These are phyloP conservation scores for Chrysochromulina parva DNA, from an alignment of 78 protist genomes.

Conservation along the genomic window DNA sequence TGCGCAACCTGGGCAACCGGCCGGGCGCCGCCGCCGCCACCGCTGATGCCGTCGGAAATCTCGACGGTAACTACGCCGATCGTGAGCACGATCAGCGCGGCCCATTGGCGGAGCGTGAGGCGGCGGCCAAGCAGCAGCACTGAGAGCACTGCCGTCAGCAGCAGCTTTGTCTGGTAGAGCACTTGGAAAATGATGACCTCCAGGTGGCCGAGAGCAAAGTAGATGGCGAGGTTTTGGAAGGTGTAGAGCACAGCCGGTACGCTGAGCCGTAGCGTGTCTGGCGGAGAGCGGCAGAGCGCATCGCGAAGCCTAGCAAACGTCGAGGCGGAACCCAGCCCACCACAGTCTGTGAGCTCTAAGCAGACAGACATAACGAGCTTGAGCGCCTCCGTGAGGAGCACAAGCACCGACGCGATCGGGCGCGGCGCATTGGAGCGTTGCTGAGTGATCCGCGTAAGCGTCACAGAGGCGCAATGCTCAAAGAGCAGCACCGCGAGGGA, in stretches of 20 bases:
- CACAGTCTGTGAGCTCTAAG: too few relatives aligned
- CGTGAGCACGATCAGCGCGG: not conserved
- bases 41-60: not conserved
- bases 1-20: not conserved
- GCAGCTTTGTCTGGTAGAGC: not conserved
- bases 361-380: too few relatives aligned
- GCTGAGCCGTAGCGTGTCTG: not conserved
- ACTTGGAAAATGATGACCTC: slow-evolving; percentile 21
- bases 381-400: too few relatives aligned
- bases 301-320: too few relatives aligned
- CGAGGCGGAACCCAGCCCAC: too few relatives aligned
- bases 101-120: slow-evolving; percentile 7
- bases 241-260: slow-evolving; percentile 34
- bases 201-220: not conserved
- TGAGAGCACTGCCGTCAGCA: slow-evolving; percentile 3
- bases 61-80: not conserved
- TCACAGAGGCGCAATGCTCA: too few relatives aligned
- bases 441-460: too few relatives aligned
- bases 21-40: too few relatives aligned
- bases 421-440: too few relatives aligned
- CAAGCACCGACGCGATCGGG: too few relatives aligned
- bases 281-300: too few relatives aligned
- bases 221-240: slow-evolving; percentile 13
- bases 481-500: too few relatives aligned
- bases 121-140: not conserved